A percentile compares a stretch with the other conserved stretches of the same genome.
These are phyloP conservation scores for Phoma sp. DNA, from an alignment of 2,329 filamentous ascomycete species.

Conservation along the genomic window DNA sequence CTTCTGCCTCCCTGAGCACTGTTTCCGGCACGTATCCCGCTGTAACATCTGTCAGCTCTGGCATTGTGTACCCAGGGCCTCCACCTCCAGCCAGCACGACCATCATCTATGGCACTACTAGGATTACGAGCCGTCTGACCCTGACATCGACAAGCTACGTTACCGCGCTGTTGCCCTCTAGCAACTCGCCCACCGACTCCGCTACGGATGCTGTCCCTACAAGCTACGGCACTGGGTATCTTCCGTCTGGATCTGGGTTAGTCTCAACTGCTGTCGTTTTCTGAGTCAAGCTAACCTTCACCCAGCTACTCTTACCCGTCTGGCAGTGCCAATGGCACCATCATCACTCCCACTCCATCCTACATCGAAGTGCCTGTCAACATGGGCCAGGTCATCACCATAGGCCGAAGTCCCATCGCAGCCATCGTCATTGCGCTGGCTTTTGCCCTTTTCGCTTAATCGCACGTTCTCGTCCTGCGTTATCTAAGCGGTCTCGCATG, in stretches of 20 bases:
- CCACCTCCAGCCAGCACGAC: slow-evolving; percentile 21
- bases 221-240: slow-evolving; percentile 23
- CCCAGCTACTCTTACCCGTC: slow-evolving; percentile 26
- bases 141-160: slow-evolving; percentile 30
- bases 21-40: slow-evolving; percentile 16
- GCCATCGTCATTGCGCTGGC: slow-evolving; percentile 37
- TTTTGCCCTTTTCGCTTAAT: slow-evolving; percentile 37
- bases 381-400: slow-evolving; percentile 28
- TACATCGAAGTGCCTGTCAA: slow-evolving; percentile 34
- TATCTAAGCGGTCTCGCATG: not conserved
- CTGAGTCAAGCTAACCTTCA: slow-evolving; percentile 1
- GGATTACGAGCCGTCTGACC: slow-evolving; percentile 35
- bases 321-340: slow-evolving; percentile 30
- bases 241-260: slow-evolving; percentile 38
- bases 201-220: slow-evolving; percentile 27
- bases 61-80: slow-evolving; percentile 10
- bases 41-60: slow-evolving; percentile 18
- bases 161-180: slow-evolving; percentile 18
- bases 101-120: slow-evolving; percentile 26
- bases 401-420: slow-evolving; percentile 32
- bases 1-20: slow-evolving; percentile 7
- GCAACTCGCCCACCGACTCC: slow-evolving; percentile 19
- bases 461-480: not conserved
- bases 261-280: not conserved
- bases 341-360: slow-evolving; percentile 33